Percentiles rank a stretch among this genome's conserved stretches.
Evolutionary conservation across 352 stramenopile species (phyloP).

Genomic region (Phytophthora brassicae): DNA sequence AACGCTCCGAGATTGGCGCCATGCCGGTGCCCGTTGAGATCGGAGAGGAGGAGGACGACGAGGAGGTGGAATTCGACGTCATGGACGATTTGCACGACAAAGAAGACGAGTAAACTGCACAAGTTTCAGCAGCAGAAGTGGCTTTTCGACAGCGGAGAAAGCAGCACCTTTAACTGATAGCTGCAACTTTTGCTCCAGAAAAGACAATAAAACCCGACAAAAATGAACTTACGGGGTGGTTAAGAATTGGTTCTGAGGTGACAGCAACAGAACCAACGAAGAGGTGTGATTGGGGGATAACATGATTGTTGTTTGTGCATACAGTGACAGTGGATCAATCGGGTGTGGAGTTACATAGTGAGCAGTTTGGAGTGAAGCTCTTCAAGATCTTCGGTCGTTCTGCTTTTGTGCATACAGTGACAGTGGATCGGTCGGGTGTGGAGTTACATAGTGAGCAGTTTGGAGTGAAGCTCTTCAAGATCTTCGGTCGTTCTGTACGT

Average conservation of each 20-base stretch:
- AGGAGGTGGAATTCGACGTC: conserved; percentile 11
- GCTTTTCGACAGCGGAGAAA: conserved; percentile 1
- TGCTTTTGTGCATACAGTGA: conserved; percentile 32
- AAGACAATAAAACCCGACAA: conserved; percentile 26
- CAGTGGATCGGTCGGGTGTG: no score
- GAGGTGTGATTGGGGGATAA: no score
- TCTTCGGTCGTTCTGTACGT: conserved; percentile 56
- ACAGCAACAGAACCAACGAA: no score
- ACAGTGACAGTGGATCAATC: no score
- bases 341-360: conserved; percentile 39
- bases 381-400: conserved; percentile 61
- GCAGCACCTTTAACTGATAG: not conserved
- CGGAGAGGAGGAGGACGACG: conserved; percentile 40
- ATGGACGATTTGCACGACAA: conserved; percentile 30
- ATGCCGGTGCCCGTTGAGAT: conserved; percentile 57
- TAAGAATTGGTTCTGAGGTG: conserved; percentile 15
- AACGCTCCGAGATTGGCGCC: conserved; percentile 67
- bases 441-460: conserved; percentile 40
- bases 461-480: conserved; percentile 51
- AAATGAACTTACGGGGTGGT: conserved; percentile 22
- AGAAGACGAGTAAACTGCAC: conserved; percentile 29
- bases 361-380: conserved; percentile 43
- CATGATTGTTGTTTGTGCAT: no score
- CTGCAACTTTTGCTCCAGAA: conserved; percentile 2
- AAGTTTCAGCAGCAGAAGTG: conserved; percentile 12